phyloP scores from a whole-genome alignment of 2,329 filamentous ascomycete genomes.

The Calonectria crousiana region DNA sequence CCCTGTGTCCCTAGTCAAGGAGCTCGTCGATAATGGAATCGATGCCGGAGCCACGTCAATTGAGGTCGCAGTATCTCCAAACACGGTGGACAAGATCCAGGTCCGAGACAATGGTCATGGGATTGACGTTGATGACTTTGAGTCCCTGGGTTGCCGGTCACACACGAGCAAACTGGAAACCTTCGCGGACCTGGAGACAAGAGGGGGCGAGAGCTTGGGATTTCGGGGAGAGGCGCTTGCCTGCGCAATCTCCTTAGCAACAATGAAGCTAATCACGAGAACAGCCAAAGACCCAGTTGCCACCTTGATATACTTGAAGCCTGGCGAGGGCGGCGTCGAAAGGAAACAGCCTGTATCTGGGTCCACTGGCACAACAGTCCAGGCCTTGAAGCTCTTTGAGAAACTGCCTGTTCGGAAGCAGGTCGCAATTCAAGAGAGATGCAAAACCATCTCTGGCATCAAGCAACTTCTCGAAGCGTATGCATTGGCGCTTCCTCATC shows the following conservation, averaged over 20 bases:
- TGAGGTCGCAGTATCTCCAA: constrained; percentile 72
- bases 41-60: constrained; percentile 77
- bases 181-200: constrained; percentile 70
- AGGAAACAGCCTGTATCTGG: constrained; percentile 57
- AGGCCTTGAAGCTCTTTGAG: constrained; percentile 69
- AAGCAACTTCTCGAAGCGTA: constrained; percentile 73
- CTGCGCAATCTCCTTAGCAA: constrained; percentile 70
- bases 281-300: constrained; percentile 72
- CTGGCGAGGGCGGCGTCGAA: constrained; percentile 47
- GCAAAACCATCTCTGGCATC: constrained; percentile 68
- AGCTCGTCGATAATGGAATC: constrained; percentile 82
- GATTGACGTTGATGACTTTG: constrained; percentile 72
- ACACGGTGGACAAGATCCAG: constrained; percentile 77
- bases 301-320: constrained; percentile 57
- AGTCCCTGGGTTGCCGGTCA: constrained; percentile 72
- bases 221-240: constrained; percentile 83
- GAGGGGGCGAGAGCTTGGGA: constrained; percentile 73
- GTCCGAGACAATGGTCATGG: constrained; percentile 82
- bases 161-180: constrained; percentile 79
- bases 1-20: constrained; percentile 75
- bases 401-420: constrained; percentile 74
- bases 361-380: constrained; percentile 77
- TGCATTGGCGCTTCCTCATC: constrained; percentile 72
- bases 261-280: constrained; percentile 73
- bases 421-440: constrained; percentile 66